Base-by-base conservation (phyloP, 768 basidiomycete species). In the Kwoniella pini region DNA sequence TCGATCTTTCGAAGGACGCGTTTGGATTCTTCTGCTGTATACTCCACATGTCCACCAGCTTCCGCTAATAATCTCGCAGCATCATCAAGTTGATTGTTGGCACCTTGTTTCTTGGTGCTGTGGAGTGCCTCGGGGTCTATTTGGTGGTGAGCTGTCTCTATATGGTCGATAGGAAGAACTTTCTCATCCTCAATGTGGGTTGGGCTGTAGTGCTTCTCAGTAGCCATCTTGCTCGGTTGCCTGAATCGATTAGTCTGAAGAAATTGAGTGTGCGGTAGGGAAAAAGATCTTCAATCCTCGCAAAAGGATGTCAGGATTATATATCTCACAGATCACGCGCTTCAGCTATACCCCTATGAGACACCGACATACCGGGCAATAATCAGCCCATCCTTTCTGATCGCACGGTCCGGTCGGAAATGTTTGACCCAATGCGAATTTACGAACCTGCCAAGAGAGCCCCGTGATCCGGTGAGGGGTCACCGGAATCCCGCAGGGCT, bases 1-100 rank as follows among this genome's bases (percentile, higher is more conserved):
- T 73, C 71, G 53, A 73, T 67, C 62, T 50, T 65, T 44, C 69
- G 36, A 22, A 70, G 48, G 13, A 73, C 67, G 19, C 71, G 60
- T 43, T 62, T 62, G 10, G 62, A 52, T 21, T 70, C 68, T 22
- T 61, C 59, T 9, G 59, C 43, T 2, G 68, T 65, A 43, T 63
- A 64, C 19, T 65, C 62, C 22, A 63, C 44, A 46, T 64, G 58
- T 7, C 65, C 68, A 30, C 65, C 68, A 36, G 64, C 64, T 28
- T 63, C 68, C 2, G 43, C 31, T 31, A 67, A 55, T 3, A 67
- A 48, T 17, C 53, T 24, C 6, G 65, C 65, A 21, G 65, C 65
- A 52, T 67, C 65, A 53, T 67, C 65, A 11, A 67, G 39, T 27
- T 67, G 65, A 26, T 43, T 62, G 61, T 67, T 67, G 30, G 54